Evolutionary conservation across 1,284 basidiomycete species (phyloP).

Genomic region (Trametes polyzona): DNA sequence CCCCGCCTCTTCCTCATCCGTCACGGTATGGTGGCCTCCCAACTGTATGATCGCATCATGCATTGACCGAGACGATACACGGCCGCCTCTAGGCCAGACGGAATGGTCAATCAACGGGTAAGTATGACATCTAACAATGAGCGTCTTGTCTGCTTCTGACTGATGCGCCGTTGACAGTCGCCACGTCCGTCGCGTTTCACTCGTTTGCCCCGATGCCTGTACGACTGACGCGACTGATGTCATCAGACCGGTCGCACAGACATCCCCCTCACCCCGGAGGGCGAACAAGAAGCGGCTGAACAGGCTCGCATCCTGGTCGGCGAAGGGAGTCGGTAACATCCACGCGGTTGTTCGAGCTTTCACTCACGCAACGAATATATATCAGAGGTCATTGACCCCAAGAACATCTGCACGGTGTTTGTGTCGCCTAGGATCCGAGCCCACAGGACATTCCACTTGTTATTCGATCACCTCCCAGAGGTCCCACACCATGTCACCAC

Average conservation of each 20-base stretch:
- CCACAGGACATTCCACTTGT: slow-evolving; percentile 81
- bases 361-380: slow-evolving; percentile 1
- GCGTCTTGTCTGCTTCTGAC: slow-evolving; percentile 3
- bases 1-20: slow-evolving; percentile 80
- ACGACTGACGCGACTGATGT: slow-evolving; percentile 10
- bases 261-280: slow-evolving; percentile 83
- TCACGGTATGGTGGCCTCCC: slow-evolving; percentile 56
- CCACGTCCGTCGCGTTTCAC: slow-evolving; percentile 58
- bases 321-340: slow-evolving; percentile 63
- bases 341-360: neutral
- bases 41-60: neutral
- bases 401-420: slow-evolving; percentile 75
- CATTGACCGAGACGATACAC: slow-evolving; percentile 6
- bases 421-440: slow-evolving; percentile 88
- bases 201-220: neutral
- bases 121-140: slow-evolving; percentile 29
- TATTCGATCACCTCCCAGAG: slow-evolving; percentile 63
- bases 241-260: slow-evolving; percentile 84
- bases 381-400: slow-evolving; percentile 80
- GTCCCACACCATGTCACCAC: slow-evolving; percentile 60
- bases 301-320: slow-evolving; percentile 76
- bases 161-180: slow-evolving; percentile 48
- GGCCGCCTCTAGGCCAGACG: slow-evolving; percentile 72
- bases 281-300: slow-evolving; percentile 73
- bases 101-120: slow-evolving; percentile 92